Evolutionary conservation across 148 eudicot species (phyloP).

Genomic region (Heliamphora exappendiculata): DNA sequence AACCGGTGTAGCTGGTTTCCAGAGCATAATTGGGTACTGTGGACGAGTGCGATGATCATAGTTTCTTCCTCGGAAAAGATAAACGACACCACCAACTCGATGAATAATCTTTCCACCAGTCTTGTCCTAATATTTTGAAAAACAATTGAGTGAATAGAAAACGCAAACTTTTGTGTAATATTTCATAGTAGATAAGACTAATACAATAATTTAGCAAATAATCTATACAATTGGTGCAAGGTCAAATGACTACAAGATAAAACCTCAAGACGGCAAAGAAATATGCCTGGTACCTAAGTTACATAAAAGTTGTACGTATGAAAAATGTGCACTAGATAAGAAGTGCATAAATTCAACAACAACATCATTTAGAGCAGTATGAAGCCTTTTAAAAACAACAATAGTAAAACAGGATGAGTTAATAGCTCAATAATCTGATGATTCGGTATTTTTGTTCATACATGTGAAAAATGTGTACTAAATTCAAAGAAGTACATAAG

Average conservation of each 20-base stretch:
- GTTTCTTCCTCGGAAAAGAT: conserved; percentile 79
- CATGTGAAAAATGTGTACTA: too few relatives aligned
- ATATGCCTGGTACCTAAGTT: too few relatives aligned
- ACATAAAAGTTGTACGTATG: too few relatives aligned
- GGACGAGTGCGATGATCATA: conserved; percentile 75
- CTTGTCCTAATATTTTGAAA: conserved; percentile 53
- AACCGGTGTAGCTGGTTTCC: conserved; percentile 96
- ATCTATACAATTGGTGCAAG: background rate
- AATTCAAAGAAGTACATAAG: too few relatives aligned
- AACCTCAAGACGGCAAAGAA: too few relatives aligned
- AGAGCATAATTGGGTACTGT: conserved; percentile 72
- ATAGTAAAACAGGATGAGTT: too few relatives aligned
- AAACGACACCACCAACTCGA: conserved; percentile 70
- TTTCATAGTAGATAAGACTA: background rate
- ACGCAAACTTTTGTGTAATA: background rate
- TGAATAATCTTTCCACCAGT: conserved; percentile 83
- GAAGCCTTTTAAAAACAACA: too few relatives aligned
- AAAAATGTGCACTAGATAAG: too few relatives aligned
- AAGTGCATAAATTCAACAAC: too few relatives aligned
- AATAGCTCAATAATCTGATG: too few relatives aligned
- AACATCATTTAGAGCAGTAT: too few relatives aligned
- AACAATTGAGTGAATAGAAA: conserved; percentile 14
- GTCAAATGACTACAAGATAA: background rate
- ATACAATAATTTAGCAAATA: background rate
- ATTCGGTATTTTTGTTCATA: too few relatives aligned